These are phyloP conservation scores for Pichia manshurica DNA, from an alignment of 805 yeast species.

Conservation along the genomic window DNA sequence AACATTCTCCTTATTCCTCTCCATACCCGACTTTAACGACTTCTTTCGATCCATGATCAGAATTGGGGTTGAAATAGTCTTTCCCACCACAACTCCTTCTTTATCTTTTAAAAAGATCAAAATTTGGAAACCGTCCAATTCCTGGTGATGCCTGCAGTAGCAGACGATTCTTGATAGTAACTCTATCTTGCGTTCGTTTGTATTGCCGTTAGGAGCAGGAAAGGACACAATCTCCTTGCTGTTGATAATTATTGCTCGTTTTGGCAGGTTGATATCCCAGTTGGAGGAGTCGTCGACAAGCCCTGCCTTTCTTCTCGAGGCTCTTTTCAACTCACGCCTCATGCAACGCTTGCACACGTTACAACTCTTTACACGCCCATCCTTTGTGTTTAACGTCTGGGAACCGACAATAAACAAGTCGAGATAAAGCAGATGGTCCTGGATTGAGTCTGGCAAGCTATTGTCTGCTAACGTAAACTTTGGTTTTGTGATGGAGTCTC, in stretches of 20 bases:
- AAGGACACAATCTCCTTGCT: constrained; percentile 81
- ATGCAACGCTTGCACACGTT: constrained; percentile 84
- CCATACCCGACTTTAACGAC: constrained; percentile 31
- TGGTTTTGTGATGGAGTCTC: constrained; percentile 83
- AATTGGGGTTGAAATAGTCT: constrained; percentile 63
- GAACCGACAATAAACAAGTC: constrained; percentile 69
- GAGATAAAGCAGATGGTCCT: constrained; percentile 53
- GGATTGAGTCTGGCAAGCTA: constrained; percentile 42
- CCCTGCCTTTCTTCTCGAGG: constrained; percentile 85
- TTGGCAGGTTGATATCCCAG: constrained; percentile 69
- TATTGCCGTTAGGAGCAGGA: constrained; percentile 46
- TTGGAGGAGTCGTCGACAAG: constrained; percentile 64
- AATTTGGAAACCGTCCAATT: constrained; percentile 75
- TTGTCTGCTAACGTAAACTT: constrained; percentile 60
- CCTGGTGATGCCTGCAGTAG: constrained; percentile 93
- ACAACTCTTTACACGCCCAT: constrained; percentile 37
- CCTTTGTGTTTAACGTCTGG: constrained; percentile 12
- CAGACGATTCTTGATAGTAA: constrained; percentile 78
- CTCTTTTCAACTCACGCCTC: constrained; percentile 89
- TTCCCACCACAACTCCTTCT: constrained; percentile 61
- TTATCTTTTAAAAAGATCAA: constrained; percentile 61
- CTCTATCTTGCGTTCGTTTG: constrained; percentile 37
- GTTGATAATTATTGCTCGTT: constrained; percentile 85
- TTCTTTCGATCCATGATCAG: constrained; percentile 95
- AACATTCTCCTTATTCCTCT: constrained; percentile 1